Evolutionary conservation across 108 stramenopile species (phyloP), one percentile per base, ranked within the genome.

Genomic region (Cyclotella cryptica): DNA sequence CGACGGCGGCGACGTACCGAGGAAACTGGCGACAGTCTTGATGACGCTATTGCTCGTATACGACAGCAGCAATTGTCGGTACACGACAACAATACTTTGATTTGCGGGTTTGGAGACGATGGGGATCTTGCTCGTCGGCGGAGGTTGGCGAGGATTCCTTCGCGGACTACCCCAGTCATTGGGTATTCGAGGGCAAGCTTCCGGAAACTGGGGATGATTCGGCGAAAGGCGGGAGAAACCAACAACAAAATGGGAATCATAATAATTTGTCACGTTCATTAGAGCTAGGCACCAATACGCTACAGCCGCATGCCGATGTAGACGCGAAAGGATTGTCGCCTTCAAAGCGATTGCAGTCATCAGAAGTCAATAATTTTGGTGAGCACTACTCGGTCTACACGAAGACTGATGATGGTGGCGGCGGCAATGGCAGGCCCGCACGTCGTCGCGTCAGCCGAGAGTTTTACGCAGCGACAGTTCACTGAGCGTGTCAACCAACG

Each of bases 91-190:
- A 57, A 24, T 24, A 76, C 24, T 62, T 68, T 77, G 55, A 77
- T 77, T 19, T 70, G 69, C 30, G 77, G 77, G 8, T 77, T 77
- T 77, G 77, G 77, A 8, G 67, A 67, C 58, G 77, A 69, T 59
- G 69, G 47, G 57, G 63, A 26, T 67, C 73, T 13, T 19, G 30
- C 4, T 71, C 71, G n/a, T 71, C 71, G 13, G 60, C 27, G 45
- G 61, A 47, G 6, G 28, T 43, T 29, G 72, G 42, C 21, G 45
- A 18, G 22, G 21, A 59, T 30, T 21, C 11, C 28, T 9, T 30
- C 12, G 24, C n/a, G 13, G 58, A 41, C 29, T 39, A 51, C 5
- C 26, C 28, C n/a, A 72, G 19, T 0, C 26, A 15, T 26, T 21
- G 24, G 55, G 55, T 8, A 22, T 26, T 6, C 12, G 55, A 57